These are phyloP conservation scores for Xerocomus amazonicus DNA, from an alignment of 1,284 basidiomycete genomes.

Conservation along the genomic window DNA sequence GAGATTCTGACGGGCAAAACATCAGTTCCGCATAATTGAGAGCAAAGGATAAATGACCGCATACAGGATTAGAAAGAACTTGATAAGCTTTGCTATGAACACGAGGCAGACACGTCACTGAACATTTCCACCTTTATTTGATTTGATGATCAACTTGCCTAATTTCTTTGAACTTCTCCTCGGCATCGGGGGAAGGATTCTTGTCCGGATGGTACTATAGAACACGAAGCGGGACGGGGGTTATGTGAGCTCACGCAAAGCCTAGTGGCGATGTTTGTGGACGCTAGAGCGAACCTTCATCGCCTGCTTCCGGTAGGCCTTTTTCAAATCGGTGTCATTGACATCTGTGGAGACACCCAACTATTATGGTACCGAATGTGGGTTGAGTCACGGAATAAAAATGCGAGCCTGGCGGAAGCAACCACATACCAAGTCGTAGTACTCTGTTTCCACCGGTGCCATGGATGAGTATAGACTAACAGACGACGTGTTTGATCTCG, in stretches of 20 bases:
- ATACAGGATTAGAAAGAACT: conserved; percentile 78
- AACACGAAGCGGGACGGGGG: neutral
- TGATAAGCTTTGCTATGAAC: conserved; percentile 81
- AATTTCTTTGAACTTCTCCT: conserved; percentile 93
- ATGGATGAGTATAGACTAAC: conserved; percentile 29
- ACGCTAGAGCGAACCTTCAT: conserved; percentile 67
- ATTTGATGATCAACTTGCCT: conserved; percentile 48
- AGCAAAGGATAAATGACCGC: conserved; percentile 28
- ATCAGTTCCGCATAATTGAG: conserved; percentile 12
- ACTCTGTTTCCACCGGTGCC: conserved; percentile 63
- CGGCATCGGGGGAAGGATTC: conserved; percentile 83
- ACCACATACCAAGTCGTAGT: conserved; percentile 57
- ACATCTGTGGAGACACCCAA: conserved; percentile 49
- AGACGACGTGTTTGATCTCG: neutral
- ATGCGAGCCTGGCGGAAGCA: conserved; percentile 3
- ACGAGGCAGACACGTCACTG: conserved; percentile 22
- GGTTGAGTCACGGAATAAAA: neutral
- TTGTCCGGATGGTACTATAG: conserved; percentile 91
- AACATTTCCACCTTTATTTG: conserved; percentile 19
- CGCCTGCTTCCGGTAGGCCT: conserved; percentile 92
- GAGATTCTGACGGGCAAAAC: conserved; percentile 57
- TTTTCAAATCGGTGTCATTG: conserved; percentile 81
- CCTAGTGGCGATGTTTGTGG: neutral
- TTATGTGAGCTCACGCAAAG: neutral
- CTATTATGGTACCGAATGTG: conserved; percentile 25